Percentiles rank a stretch among this genome's conserved stretches.
Conservation (phyloP, 768 basidiomycete genomes). For the Boletus sp. region DNA sequence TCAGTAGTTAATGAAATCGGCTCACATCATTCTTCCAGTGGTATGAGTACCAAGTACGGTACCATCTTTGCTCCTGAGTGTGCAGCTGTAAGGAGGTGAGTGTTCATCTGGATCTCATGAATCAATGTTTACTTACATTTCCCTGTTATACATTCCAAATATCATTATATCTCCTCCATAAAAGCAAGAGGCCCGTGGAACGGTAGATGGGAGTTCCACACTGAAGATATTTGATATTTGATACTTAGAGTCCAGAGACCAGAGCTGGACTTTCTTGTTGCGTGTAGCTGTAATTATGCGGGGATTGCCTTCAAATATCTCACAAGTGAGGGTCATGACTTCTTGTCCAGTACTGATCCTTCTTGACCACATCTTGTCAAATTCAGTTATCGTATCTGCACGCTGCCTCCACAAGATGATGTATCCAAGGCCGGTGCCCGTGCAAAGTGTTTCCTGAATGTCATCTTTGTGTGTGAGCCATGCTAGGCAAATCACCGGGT, state of each 20-base stretch:
- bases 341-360: background rate
- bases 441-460: background rate
- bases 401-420: background rate
- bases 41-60: no score
- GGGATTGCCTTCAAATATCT: background rate
- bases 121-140: no score
- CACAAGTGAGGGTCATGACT: background rate
- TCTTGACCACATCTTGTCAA: background rate
- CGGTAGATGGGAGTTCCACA: no score
- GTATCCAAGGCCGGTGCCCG: background rate
- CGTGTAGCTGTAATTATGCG: background rate
- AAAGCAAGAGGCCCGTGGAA: no score
- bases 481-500: background rate
- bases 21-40: no score
- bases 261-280: background rate
- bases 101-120: background rate
- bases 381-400: background rate
- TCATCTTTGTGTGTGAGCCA: background rate
- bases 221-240: no score
- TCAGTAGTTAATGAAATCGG: background rate
- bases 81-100: no score
- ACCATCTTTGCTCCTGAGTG: no score
- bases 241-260: background rate
- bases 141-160: no score
- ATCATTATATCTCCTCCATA: no score